Conservation (phyloP, 2,329 filamentous ascomycete species). For the Neonectria punicea region DNA sequence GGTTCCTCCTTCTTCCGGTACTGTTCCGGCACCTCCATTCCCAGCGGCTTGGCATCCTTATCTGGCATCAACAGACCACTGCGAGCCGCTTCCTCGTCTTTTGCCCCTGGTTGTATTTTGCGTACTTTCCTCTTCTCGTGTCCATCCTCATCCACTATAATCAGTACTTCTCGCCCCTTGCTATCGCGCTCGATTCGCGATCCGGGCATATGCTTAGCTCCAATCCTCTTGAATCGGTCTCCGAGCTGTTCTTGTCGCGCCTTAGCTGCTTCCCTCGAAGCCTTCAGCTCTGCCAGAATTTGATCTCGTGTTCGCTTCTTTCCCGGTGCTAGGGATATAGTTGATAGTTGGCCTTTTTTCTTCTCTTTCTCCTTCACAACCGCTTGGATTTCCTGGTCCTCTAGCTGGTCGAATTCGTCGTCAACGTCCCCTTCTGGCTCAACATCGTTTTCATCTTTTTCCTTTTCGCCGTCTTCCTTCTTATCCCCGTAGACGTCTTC, state of each 20-base stretch:
- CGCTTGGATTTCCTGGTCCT: conserved; percentile 64
- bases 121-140: conserved; percentile 73
- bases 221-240: conserved; percentile 73
- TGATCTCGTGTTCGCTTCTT: conserved; percentile 74
- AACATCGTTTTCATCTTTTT: conserved; percentile 43
- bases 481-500: conserved; percentile 70
- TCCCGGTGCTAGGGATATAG: conserved; percentile 61
- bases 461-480: conserved; percentile 40
- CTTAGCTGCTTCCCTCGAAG: conserved; percentile 69
- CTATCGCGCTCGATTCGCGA: conserved; percentile 70
- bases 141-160: conserved; percentile 73
- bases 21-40: conserved; percentile 73
- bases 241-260: conserved; percentile 65
- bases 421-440: conserved; percentile 62
- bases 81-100: conserved; percentile 50
- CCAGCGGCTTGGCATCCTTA: conserved; percentile 66
- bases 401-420: conserved; percentile 71
- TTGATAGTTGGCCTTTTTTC: conserved; percentile 71
- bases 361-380: conserved; percentile 63
- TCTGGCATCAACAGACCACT: conserved; percentile 63
- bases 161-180: conserved; percentile 71
- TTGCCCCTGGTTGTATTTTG: conserved; percentile 56
- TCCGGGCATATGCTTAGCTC: conserved; percentile 62
- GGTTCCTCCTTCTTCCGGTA: conserved; percentile 60
- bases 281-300: conserved; percentile 74